Evolutionary conservation across 352 stramenopile genomes (phyloP), one percentile per base, ranked within the genome.

Genomic region (Globisporangium camurandrum): DNA sequence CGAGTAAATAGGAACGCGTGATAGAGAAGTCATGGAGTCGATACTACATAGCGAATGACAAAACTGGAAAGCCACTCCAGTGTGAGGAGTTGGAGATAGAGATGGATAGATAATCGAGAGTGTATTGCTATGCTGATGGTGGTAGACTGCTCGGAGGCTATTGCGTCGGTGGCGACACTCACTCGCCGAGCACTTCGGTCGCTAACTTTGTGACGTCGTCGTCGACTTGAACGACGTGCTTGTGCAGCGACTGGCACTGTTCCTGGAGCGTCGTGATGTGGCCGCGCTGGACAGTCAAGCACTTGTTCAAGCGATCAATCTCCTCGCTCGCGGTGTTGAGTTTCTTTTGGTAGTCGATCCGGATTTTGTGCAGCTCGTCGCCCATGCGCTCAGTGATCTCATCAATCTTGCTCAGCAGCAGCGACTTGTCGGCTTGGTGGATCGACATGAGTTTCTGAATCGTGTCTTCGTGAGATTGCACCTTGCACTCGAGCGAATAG

Each of bases 371-470:
- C 30, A 91, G 66, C 50, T 91, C 80, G 4, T 88, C 77, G 51
- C 69, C 71, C 50, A 82, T 84, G 55, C 76, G 78, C 53, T 91
- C 75, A 2, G 78, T 88, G 56, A 91, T 83, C 39, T 88, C 75
- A 28, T 91, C 79, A 28, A 91, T 80, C 71, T 88, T 88, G 50
- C 70, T 66, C 63, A 88, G 54, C n/a, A 88, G 57, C 46, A 86
- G 51, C 41, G 75, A 55, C 57, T 88, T 88, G 63, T 91, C 76
- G 3, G 75, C 73, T 44, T 88, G 77, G 62, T 91, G 79, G 56
- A 86, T 86, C 44, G 75, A 80, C 68, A 88, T 88, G 45, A 91
- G 62, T 56, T 91, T 86, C 44, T 88, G 76, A 53, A 91, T 88
- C 54, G 76, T 86, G 60, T 91, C 76, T 53, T 88, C 75, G 50